Base-by-base conservation (phyloP, 2,329 filamentous ascomycete species). In the Seiridium unicorne region DNA sequence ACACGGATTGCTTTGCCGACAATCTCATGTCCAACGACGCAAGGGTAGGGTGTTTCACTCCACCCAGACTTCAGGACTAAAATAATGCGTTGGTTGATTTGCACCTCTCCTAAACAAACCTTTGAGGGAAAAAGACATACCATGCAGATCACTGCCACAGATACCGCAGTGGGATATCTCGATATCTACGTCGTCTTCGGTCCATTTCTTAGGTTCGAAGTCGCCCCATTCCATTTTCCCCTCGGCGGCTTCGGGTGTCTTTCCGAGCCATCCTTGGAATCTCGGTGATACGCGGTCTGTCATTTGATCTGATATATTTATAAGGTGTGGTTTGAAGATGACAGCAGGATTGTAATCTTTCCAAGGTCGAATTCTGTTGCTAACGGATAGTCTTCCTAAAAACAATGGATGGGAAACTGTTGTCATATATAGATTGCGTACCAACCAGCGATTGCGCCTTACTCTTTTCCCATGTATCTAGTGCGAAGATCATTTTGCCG, bases 171-270 rank as follows among this genome's bases (percentile, higher is more conserved):
- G 84, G 8, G 83, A 81, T 62, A 89, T 75, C 67, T 82, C 77
- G 66, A 89, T 85, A 66, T 89, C 87, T 60, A 89, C 73, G 61
- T 89, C 85, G 34, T 77, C 81, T 69, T 89, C 86, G 57, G 85
- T 81, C 81, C 84, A 89, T 7, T 73, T 70, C 76, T 89, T 89
- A 51, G 84, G 84, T 71, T 84, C 76, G 61, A 82, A 88, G 58
- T 81, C 74, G 46, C 72, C 73, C 81, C 81, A 83, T 26, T 73
- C 67, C 80, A 83, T 82, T 55, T 83, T 80, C 51, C 80, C 81
- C 5, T 82, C 67, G 61, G 67, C 74, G 34, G 76, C 66, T 4
- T 71, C 70, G 13, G 71, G 61, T 55, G 73, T 71, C 53, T 72
- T 68, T 66, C 78, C 79, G 26, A 81, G 66, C 79, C 79, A 82